Conservation (phyloP, 495 filamentous ascomycete genomes). For the Apodospora peruviana region DNA sequence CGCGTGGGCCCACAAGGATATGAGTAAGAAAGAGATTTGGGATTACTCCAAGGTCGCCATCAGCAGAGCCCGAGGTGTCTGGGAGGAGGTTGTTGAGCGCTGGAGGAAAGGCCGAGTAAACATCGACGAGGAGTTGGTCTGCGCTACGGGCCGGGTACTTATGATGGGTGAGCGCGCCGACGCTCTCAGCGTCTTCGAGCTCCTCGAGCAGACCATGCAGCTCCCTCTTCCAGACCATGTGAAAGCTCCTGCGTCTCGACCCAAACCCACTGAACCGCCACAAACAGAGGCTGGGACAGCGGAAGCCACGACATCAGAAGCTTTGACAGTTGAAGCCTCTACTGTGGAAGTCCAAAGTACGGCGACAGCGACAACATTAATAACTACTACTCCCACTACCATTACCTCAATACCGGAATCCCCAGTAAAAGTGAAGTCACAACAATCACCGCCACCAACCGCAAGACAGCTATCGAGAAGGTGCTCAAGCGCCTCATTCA, state of each 20-base stretch:
- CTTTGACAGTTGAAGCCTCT: too few relatives aligned
- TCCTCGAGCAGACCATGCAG: slow-evolving; percentile 73
- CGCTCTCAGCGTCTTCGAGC: slow-evolving; percentile 60
- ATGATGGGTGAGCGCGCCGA: slow-evolving; percentile 50
- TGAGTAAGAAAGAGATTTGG: slow-evolving; percentile 18
- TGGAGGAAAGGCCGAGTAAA: slow-evolving; percentile 64
- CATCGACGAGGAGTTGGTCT: slow-evolving; percentile 69
- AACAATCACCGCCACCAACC: not conserved
- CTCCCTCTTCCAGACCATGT: slow-evolving; percentile 47
- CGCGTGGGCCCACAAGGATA: slow-evolving; percentile 14
- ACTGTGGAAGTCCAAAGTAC: not conserved
- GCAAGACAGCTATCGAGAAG: too few relatives aligned
- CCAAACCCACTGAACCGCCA: not conserved
- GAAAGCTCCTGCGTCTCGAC: not conserved
- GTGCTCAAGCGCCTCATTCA: too few relatives aligned
- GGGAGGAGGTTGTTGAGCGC: slow-evolving; percentile 68
- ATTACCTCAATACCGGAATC: not conserved
- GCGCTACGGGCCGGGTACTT: slow-evolving; percentile 70
- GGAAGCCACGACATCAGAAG: too few relatives aligned
- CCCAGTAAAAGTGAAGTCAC: not conserved
- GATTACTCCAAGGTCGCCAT: slow-evolving; percentile 33
- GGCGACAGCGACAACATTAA: not conserved
- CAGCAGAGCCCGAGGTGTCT: slow-evolving; percentile 60
- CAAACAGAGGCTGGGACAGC: too few relatives aligned
- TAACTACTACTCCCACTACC: not conserved